Conservation (phyloP, 2,329 filamentous ascomycete genomes). For the Blumeria graminis region DNA sequence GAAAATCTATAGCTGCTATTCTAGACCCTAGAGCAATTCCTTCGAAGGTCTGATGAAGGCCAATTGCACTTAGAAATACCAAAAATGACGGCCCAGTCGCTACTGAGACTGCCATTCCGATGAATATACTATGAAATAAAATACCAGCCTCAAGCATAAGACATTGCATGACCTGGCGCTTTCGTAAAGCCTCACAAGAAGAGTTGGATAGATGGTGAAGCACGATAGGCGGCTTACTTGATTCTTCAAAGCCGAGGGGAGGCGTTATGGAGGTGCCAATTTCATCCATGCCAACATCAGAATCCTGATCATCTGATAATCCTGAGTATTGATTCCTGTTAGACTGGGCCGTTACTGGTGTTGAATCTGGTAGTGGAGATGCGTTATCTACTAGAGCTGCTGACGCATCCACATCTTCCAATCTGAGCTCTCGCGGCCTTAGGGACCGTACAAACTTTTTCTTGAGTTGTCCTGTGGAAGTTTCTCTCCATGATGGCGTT, state of each 20-base stretch:
- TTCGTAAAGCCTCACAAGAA: constrained; percentile 27
- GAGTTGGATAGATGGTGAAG: constrained; percentile 13
- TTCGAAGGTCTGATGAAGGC: constrained; percentile 74
- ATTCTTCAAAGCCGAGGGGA: constrained; percentile 8
- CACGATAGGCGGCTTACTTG: constrained; percentile 5
- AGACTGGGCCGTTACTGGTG: constrained; percentile 12
- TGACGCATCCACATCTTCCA: constrained; percentile 17
- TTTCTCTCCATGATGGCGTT: constrained; percentile 6
- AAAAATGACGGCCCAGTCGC: constrained; percentile 58
- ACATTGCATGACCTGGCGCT: constrained; percentile 50
- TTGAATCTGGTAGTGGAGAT: constrained; percentile 31
- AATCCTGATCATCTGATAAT: constrained; percentile 20
- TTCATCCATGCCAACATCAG: constrained; percentile 29
- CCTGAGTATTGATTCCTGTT: constrained; percentile 14
- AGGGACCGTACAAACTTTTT: constrained; percentile 20
- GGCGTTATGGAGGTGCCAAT: constrained; percentile 4
- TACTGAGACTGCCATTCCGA: constrained; percentile 67
- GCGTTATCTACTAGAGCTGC: constrained; percentile 32
- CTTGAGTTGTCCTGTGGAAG: constrained; percentile 16
- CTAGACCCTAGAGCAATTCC: constrained; percentile 66
- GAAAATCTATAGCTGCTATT: constrained; percentile 64
- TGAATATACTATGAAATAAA: constrained; percentile 66
- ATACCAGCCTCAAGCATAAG: constrained; percentile 63
- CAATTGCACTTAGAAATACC: constrained; percentile 57
- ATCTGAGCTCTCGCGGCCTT: constrained; percentile 21